Conservation (phyloP, 2,329 filamentous ascomycete genomes). For the Colletotrichum cuscutae region DNA sequence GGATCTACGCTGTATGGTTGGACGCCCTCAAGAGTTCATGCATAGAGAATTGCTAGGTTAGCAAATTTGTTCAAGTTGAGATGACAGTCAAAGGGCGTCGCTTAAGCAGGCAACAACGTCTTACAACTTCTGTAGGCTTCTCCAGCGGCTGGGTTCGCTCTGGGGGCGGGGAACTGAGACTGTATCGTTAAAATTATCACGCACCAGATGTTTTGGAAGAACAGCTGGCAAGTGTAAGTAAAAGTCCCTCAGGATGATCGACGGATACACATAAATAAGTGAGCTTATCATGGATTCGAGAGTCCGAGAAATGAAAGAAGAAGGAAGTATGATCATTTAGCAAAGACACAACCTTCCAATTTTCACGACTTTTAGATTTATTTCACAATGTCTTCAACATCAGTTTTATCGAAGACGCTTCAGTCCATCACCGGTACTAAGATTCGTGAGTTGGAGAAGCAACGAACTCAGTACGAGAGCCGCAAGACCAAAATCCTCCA, state of each 20-base stretch:
- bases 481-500: constrained; percentile 44
- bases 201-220: background rate
- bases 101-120: background rate
- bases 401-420: constrained; percentile 50
- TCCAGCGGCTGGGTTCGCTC: background rate
- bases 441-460: constrained; percentile 54
- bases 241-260: background rate
- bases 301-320: background rate
- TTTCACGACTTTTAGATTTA: background rate
- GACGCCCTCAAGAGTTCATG: background rate
- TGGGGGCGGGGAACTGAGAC: background rate
- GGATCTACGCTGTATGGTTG: background rate
- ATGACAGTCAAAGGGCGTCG: constrained; percentile 4
- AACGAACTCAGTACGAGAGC: constrained; percentile 49
- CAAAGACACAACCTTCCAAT: too few species aligned
- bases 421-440: constrained; percentile 56
- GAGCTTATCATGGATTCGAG: background rate
- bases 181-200: rapidly evolving
- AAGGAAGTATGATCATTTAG: background rate
- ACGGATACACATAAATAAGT: background rate
- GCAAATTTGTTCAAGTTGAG: background rate
- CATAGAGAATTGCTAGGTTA: rapidly evolving
- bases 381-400: background rate
- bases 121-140: background rate
- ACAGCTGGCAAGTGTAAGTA: background rate